A percentile compares a stretch with the other conserved stretches of the same genome.
Evolutionary conservation across 2,329 filamentous ascomycete genomes (phyloP).

Genomic region (Capronia americana): DNA sequence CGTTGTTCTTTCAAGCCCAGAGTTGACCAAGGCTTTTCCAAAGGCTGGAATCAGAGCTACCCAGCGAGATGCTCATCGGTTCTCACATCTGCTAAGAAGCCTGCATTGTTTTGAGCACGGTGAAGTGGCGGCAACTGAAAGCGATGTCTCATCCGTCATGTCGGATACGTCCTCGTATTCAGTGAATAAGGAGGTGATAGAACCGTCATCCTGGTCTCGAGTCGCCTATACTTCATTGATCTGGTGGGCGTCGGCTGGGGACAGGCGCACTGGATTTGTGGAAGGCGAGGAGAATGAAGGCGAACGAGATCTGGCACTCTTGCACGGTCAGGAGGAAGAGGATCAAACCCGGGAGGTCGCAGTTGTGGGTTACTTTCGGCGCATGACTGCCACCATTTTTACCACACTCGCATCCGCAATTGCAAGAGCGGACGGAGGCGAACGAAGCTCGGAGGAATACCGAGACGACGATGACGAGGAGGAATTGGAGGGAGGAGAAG

Average conservation of each 20-base stretch:
- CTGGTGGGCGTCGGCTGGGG: conserved; percentile 72
- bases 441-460: conserved; percentile 31
- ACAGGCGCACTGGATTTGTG: conserved; percentile 60
- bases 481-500: no score
- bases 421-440: conserved; percentile 47
- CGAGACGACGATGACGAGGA: conserved; percentile 37
- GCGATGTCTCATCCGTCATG: conserved; percentile 46
- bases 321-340: conserved; percentile 46
- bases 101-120: conserved; percentile 49
- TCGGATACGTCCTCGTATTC: conserved; percentile 50
- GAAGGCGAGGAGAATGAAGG: conserved; percentile 60
- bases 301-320: conserved; percentile 52
- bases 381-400: conserved; percentile 55
- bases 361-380: conserved; percentile 58
- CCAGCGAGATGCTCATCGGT: conserved; percentile 86
- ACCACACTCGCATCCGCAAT: conserved; percentile 51
- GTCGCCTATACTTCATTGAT: conserved; percentile 68
- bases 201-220: conserved; percentile 65
- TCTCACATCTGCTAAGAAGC: conserved; percentile 69
- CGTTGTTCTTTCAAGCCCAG: conserved; percentile 64
- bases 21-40: conserved; percentile 49
- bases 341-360: conserved; percentile 53
- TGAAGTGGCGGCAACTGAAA: conserved; percentile 41
- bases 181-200: conserved; percentile 54
- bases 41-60: conserved; percentile 78